A percentile compares a stretch with the other conserved stretches of the same genome.
Evolutionary conservation across 208 protist genomes (phyloP).

Genomic region (Leishmania amazonensis): DNA sequence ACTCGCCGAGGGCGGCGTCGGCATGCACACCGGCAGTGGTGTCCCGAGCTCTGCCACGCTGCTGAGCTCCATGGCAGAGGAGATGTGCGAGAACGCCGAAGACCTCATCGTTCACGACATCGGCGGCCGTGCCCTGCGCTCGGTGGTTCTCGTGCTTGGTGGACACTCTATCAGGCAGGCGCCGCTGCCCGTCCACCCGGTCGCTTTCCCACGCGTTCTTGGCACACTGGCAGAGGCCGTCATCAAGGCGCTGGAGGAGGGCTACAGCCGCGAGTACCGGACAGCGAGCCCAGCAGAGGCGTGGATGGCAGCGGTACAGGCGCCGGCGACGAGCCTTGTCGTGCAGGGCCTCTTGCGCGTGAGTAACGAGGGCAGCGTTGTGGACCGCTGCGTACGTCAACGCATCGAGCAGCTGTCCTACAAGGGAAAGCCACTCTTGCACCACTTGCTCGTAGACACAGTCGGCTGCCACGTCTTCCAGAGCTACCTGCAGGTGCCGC

Average conservation of each 20-base stretch:
- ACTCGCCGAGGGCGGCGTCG: conserved; percentile 60
- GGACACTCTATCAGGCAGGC: conserved; percentile 73
- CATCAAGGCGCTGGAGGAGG: conserved; percentile 54
- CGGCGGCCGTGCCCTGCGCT: conserved; percentile 73
- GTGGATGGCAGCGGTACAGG: conserved; percentile 75
- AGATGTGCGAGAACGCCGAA: conserved; percentile 69
- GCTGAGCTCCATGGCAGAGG: conserved; percentile 59
- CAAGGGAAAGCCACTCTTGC: conserved; percentile 55
- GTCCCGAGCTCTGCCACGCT: conserved; percentile 83
- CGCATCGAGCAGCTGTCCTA: conserved; percentile 53
- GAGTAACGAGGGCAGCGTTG: conserved; percentile 44
- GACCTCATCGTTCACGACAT: conserved; percentile 78
- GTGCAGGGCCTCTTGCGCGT: conserved; percentile 85
- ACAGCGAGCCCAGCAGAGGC: conserved; percentile 38
- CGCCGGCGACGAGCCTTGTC: conserved; percentile 76
- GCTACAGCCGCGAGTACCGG: conserved; percentile 52
- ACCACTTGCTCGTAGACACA: conserved; percentile 60
- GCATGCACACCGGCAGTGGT: conserved; percentile 77
- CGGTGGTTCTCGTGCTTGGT: conserved; percentile 79
- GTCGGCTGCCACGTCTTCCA: conserved; percentile 86
- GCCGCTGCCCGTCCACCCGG: conserved; percentile 40
- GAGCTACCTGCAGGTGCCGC: conserved; percentile 73
- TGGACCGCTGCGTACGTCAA: conserved; percentile 55
- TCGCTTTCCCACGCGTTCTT: conserved; percentile 51
- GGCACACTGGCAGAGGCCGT: conserved; percentile 47